Percentiles rank a stretch among this genome's conserved stretches.
These are phyloP conservation scores for Morella rubra DNA, from an alignment of 306 rosid genomes.

Conservation along the genomic window DNA sequence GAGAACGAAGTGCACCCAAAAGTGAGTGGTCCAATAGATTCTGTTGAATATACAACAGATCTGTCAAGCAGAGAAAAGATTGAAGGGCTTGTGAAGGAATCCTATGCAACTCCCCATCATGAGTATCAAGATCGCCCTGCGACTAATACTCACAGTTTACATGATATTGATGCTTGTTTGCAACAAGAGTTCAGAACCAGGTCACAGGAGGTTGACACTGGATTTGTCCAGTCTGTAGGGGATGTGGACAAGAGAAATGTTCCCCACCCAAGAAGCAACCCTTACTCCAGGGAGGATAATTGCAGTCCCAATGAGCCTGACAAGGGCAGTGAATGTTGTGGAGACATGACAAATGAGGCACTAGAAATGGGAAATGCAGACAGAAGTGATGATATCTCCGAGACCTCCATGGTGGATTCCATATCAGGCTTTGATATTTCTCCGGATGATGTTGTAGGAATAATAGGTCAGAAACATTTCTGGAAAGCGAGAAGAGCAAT, in stretches of 20 bases:
- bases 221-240: conserved; percentile 45
- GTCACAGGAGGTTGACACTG: conserved; percentile 35
- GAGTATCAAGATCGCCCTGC: conserved; percentile 42
- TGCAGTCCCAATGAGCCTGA: conserved; percentile 40
- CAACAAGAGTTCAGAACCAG: conserved; percentile 37
- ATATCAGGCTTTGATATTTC: conserved; percentile 49
- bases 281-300: conserved; percentile 34
- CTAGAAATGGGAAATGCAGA: conserved; percentile 44
- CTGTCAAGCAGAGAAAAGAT: conserved; percentile 40
- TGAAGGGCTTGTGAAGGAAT: conserved; percentile 36
- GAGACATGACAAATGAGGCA: conserved; percentile 36
- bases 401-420: conserved; percentile 64
- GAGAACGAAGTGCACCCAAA: conserved; percentile 40
- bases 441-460: conserved; percentile 87
- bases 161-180: conserved; percentile 40
- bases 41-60: conserved; percentile 33
- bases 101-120: conserved; percentile 35
- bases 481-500: conserved; percentile 97
- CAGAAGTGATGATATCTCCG: conserved; percentile 60
- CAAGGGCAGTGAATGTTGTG: conserved; percentile 35
- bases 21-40: conserved; percentile 28
- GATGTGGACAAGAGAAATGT: conserved; percentile 37
- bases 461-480: conserved; percentile 90
- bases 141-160: conserved; percentile 38
- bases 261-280: conserved; percentile 32